Conservation (phyloP, 2,329 filamentous ascomycete species). For the Scytalidium sp. region DNA sequence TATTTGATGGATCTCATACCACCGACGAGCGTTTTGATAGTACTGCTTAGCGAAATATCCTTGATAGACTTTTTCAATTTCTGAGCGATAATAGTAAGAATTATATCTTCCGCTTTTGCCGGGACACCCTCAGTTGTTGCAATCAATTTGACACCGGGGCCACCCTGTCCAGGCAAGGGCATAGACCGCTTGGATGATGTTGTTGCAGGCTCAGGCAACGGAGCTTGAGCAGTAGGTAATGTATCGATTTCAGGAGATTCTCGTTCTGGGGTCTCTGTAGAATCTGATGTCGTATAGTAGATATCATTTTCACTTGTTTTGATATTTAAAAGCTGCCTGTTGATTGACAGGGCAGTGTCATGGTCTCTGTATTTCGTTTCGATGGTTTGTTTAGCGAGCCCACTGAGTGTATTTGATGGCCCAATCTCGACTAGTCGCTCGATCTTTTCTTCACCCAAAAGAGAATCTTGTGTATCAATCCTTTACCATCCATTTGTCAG, state of each 20-base stretch:
- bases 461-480: slow-evolving; percentile 36
- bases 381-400: slow-evolving; percentile 35
- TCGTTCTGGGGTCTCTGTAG: neutral
- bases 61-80: slow-evolving; percentile 26
- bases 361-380: slow-evolving; percentile 17
- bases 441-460: slow-evolving; percentile 24
- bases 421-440: slow-evolving; percentile 36
- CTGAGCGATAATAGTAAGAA: slow-evolving; percentile 26
- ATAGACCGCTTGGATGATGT: too few species aligned
- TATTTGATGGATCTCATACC: slow-evolving; percentile 12
- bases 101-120: slow-evolving; percentile 20
- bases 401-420: slow-evolving; percentile 31
- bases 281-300: slow-evolving; percentile 14
- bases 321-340: slow-evolving; percentile 22
- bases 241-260: too few species aligned
- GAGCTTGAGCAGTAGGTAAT: too few species aligned
- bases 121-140: slow-evolving; percentile 14
- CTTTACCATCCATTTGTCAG: slow-evolving; percentile 17
- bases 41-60: slow-evolving; percentile 23
- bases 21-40: slow-evolving; percentile 31
- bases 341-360: slow-evolving; percentile 16
- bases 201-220: too few species aligned
- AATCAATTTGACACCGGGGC: too few species aligned
- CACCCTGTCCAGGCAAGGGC: too few species aligned
- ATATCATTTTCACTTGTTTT: slow-evolving; percentile 19